A percentile compares a stretch with the other conserved stretches of the same genome.
phyloP scores from a whole-genome alignment of 176 grass and related monocot species.

The Hyparrhenia diplandra region DNA sequence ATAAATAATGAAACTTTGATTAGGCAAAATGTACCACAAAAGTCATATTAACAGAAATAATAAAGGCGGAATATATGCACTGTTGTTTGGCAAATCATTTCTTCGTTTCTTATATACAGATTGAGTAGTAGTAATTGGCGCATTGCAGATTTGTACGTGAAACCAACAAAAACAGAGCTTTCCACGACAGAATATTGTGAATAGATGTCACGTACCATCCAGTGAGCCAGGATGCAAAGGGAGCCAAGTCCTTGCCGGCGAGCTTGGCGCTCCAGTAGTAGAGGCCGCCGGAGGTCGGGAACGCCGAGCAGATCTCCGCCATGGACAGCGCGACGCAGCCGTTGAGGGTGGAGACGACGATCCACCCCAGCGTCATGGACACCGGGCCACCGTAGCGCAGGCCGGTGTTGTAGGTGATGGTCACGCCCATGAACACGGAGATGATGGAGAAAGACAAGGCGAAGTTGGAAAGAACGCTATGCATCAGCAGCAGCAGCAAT shows the following conservation, averaged over 20 bases:
- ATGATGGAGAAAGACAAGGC: conserved; percentile 58
- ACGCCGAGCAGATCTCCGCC: conserved; percentile 87
- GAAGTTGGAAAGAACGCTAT: conserved; percentile 11
- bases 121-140: too few relatives aligned
- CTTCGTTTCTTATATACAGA: too few relatives aligned
- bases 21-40: too few relatives aligned
- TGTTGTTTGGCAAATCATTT: too few relatives aligned
- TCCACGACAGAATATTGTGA: too few relatives aligned
- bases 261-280: conserved; percentile 96
- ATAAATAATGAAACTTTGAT: too few relatives aligned
- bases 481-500: too few relatives aligned
- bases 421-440: conserved; percentile 56
- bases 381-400: conserved; percentile 61
- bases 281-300: conserved; percentile 81
- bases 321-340: conserved; percentile 61
- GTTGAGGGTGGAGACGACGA: conserved; percentile 42
- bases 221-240: conserved; percentile 69
- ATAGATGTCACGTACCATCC: conserved; percentile 77
- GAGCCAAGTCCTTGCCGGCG: conserved; percentile 60
- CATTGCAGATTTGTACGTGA: too few relatives aligned
- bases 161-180: too few relatives aligned
- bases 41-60: too few relatives aligned
- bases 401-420: conserved; percentile 58
- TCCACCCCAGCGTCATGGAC: conserved; percentile 59
- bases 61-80: too few relatives aligned